phyloP scores from a whole-genome alignment of 495 filamentous ascomycete genomes.

The Xylaria venustula region DNA sequence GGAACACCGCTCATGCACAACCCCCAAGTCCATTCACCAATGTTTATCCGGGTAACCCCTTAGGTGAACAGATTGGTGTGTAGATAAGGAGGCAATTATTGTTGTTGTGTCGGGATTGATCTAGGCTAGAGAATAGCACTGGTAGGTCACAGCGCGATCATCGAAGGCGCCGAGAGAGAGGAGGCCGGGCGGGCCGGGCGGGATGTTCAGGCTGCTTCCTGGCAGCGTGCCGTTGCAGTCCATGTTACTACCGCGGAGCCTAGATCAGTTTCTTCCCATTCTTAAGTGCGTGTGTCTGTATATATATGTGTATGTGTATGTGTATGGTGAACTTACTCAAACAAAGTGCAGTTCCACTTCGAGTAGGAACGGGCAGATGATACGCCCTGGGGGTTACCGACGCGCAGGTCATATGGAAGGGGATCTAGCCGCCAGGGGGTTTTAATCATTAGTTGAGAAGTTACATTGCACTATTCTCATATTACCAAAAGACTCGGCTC shows the following conservation, averaged over 20 bases:
- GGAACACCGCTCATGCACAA: too few relatives aligned
- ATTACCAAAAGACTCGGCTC: too few relatives aligned
- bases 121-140: slow-evolving; percentile 11
- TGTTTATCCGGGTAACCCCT: too few relatives aligned
- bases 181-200: slow-evolving; percentile 10
- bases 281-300: too few relatives aligned
- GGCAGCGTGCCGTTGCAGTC: slow-evolving; percentile 12
- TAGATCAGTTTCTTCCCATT: background rate
- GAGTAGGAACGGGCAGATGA: slow-evolving; percentile 18
- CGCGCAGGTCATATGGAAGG: slow-evolving; percentile 19
- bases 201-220: slow-evolving; percentile 15
- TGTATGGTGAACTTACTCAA: slow-evolving; percentile 11
- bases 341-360: slow-evolving; percentile 22
- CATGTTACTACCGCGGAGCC: background rate
- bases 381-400: slow-evolving; percentile 19
- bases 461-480: too few relatives aligned
- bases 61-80: too few relatives aligned
- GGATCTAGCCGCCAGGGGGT: background rate
- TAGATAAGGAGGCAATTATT: too few relatives aligned
- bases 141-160: slow-evolving; percentile 17
- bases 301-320: too few relatives aligned
- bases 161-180: slow-evolving; percentile 10
- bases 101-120: background rate
- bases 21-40: too few relatives aligned
- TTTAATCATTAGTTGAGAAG: background rate